These are phyloP conservation scores for Stevia rebaudiana DNA, from an alignment of 140 eudicot species.

Conservation along the genomic window DNA sequence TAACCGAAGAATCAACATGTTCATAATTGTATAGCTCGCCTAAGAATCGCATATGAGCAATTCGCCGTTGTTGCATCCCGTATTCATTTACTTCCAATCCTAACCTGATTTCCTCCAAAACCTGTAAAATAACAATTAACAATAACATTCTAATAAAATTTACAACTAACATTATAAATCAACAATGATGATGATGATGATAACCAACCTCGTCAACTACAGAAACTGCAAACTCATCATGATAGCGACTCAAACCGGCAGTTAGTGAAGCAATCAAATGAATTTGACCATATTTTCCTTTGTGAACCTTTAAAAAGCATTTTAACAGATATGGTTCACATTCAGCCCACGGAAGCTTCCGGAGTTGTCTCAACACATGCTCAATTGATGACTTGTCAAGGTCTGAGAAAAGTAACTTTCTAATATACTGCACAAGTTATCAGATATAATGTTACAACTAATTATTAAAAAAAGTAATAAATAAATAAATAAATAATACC, in stretches of 20 bases:
- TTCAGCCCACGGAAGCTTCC: constrained; percentile 96
- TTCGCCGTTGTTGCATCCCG: constrained; percentile 91
- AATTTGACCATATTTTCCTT: constrained; percentile 95
- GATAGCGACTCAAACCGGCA: constrained; percentile 95
- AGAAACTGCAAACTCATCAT: constrained; percentile 89
- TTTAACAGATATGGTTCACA: constrained; percentile 79
- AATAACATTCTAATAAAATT: not conserved
- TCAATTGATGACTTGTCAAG: constrained; percentile 89
- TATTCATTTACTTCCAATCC: constrained; percentile 90
- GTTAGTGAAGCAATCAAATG: constrained; percentile 95
- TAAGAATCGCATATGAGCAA: constrained; percentile 91
- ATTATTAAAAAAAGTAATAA: too few species aligned
- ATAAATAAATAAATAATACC: constrained; percentile 49
- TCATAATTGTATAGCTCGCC: constrained; percentile 97
- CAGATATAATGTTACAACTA: constrained; percentile 3
- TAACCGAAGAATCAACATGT: constrained; percentile 89
- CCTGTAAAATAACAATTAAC: constrained; percentile 41
- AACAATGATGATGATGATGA: not conserved
- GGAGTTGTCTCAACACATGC: constrained; percentile 86
- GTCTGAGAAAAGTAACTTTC: constrained; percentile 87
- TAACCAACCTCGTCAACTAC: constrained; percentile 88
- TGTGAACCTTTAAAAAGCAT: constrained; percentile 90
- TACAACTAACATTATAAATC: not conserved
- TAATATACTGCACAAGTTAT: constrained; percentile 65
- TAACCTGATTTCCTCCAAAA: constrained; percentile 82